Percentiles rank a stretch among this genome's conserved stretches.
Conservation (phyloP, 257 asterid species). For the Phtheirospermum japonicum region DNA sequence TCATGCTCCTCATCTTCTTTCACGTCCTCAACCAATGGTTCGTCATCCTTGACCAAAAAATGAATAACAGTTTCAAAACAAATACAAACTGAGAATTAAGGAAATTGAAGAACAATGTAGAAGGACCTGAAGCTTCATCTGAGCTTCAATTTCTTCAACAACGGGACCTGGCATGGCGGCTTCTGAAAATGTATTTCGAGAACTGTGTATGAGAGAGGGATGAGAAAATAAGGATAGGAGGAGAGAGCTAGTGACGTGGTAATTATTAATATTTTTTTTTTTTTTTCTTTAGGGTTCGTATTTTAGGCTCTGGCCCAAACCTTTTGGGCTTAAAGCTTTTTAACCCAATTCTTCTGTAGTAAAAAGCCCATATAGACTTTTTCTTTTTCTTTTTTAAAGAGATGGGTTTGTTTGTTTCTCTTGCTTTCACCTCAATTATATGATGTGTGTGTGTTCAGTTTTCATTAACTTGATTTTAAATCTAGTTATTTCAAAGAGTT, state of each 20-base stretch:
- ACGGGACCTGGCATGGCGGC: constrained; percentile 80
- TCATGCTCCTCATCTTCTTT: constrained; percentile 77
- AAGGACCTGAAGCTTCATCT: constrained; percentile 48
- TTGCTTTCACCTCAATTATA: too few relatives aligned
- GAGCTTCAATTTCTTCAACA: constrained; percentile 49
- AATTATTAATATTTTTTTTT: constrained; percentile 12
- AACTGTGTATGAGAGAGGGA: constrained; percentile 11
- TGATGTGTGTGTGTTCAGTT: too few relatives aligned
- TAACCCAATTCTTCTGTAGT: background rate
- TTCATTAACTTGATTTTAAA: too few relatives aligned
- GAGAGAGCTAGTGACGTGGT: constrained; percentile 15
- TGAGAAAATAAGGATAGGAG: constrained; percentile 7
- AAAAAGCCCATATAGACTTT: background rate
- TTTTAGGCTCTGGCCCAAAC: constrained; percentile 12
- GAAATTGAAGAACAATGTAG: background rate
- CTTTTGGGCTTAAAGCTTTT: constrained; percentile 14
- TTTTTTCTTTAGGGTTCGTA: constrained; percentile 38
- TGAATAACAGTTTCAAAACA: background rate
- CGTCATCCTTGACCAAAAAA: constrained; percentile 37
- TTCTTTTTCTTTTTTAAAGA: too few relatives aligned
- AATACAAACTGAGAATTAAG: background rate
- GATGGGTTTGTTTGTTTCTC: too few relatives aligned
- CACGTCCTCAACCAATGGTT: constrained; percentile 75
- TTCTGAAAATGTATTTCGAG: background rate
- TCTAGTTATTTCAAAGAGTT: too few relatives aligned